Base-by-base conservation (phyloP, 768 basidiomycete genomes). In the Gymnopilus dilepis region DNA sequence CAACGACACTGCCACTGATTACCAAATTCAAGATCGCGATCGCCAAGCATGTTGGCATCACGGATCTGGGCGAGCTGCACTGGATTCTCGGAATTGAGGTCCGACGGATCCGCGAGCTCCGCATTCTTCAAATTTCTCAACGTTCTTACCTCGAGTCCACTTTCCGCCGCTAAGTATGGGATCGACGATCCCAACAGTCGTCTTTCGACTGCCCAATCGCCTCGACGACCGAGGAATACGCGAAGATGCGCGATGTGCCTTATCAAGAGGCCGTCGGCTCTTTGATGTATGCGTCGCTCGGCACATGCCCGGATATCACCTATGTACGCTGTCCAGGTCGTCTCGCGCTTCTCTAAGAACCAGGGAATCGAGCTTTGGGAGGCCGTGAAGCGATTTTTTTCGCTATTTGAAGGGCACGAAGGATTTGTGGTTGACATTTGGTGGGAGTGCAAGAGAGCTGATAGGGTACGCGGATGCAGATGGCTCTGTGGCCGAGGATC, bases 321-420 rank as follows among this genome's bases (percentile, higher is more conserved):
- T 78, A 65, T n/a, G n/a, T n/a, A n/a, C 37, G 62, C 75, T 1
- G 67, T 77, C 4, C 60, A 64, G 34, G 63, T 58, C 1, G 58
- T 78, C 0, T 68, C 70, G 0, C 70, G 69, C 5, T 80, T 75
- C 69, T 52, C 68, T 5, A 12, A 31, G n/a, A 66, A 63, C 13
- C 61, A 63, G 4, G 45, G 52, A 6, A 13, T 38, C 0, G 57
- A 24, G 0, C 82, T 83, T 58, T 82, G 77, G 76, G 64, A 71
- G 5, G 79, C 77, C 7, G 73, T 77, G 6, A 77, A 78, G 56
- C 70, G 73, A 26, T 56, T 82, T 17, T 70, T 77, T 31, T n/a
- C 69, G 71, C 3, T 84, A 84, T 65, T 65, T 84, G 31, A 71
- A 70, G 54, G 72, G 67, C 0, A 74, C 69, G 0, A 65, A 57